Evolutionary conservation across 176 grass and related monocot genomes (phyloP).

Genomic region (Eragrostis nindensis): DNA sequence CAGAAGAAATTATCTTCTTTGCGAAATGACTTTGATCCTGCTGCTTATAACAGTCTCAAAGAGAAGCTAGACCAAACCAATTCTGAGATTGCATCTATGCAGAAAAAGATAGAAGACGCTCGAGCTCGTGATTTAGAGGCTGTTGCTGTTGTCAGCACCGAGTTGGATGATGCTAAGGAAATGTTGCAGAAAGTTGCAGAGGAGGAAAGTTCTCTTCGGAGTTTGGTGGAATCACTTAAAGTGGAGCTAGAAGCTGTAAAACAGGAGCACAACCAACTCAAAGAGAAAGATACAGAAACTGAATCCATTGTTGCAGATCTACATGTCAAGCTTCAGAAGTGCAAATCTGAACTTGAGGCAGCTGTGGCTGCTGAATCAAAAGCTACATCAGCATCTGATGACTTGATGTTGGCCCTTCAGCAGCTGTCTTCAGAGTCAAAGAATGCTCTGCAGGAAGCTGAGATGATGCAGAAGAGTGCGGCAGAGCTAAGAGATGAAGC

Average conservation of each 20-base stretch:
- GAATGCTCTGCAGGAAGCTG: conserved; percentile 80
- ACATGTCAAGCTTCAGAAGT: conserved; percentile 88
- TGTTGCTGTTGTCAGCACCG: conserved; percentile 64
- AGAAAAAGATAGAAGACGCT: conserved; percentile 83
- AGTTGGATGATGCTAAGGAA: conserved; percentile 91
- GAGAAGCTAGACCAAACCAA: conserved; percentile 64
- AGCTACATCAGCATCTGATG: conserved; percentile 83
- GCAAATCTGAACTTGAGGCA: conserved; percentile 90
- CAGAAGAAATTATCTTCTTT: conserved; percentile 70
- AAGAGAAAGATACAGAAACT: conserved; percentile 83
- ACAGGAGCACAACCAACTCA: conserved; percentile 80
- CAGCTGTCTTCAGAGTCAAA: conserved; percentile 89
- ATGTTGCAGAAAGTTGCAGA: conserved; percentile 75
- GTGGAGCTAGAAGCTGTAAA: conserved; percentile 68
- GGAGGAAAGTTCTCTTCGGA: conserved; percentile 66
- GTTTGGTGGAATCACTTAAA: conserved; percentile 80
- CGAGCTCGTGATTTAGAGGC: conserved; percentile 65
- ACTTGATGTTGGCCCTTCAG: conserved; percentile 76
- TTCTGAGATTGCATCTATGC: conserved; percentile 68
- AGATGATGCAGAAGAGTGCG: conserved; percentile 86
- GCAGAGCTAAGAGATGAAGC: conserved; percentile 75
- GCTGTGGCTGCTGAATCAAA: conserved; percentile 81
- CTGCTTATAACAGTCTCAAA: conserved; percentile 66
- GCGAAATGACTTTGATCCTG: conserved; percentile 78
- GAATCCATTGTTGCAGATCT: conserved; percentile 74